A percentile compares a stretch with the other conserved stretches of the same genome.
Evolutionary conservation across 148 eudicot species (phyloP).

Genomic region (Fagopyrum homotropicum): DNA sequence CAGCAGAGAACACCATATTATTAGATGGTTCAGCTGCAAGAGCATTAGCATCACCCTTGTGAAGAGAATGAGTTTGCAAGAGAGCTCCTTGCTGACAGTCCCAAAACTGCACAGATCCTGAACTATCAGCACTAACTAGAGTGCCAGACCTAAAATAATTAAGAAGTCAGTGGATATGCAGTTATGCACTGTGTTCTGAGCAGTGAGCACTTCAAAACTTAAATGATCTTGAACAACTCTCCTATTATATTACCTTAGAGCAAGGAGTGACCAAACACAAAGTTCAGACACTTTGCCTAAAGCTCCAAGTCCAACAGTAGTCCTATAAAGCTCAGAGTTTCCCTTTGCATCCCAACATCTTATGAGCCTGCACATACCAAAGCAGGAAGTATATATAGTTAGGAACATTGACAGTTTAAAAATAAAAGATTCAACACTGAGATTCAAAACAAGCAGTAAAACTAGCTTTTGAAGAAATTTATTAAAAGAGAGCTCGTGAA

Average conservation of each 20-base stretch:
- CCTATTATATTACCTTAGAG: slow-evolving; percentile 45
- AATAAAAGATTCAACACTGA: neutral
- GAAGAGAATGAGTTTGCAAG: slow-evolving; percentile 72
- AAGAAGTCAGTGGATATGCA: neutral
- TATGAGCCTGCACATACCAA: slow-evolving; percentile 48
- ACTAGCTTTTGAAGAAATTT: neutral
- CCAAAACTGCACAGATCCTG: slow-evolving; percentile 94
- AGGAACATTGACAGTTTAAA: neutral
- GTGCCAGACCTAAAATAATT: slow-evolving; percentile 50
- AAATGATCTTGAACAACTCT: neutral
- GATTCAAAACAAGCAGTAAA: neutral
- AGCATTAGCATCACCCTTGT: slow-evolving; percentile 86
- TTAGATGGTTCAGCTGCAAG: slow-evolving; percentile 79
- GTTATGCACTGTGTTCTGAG: neutral
- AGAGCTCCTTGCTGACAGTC: slow-evolving; percentile 79
- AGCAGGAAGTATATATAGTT: neutral
- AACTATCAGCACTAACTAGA: slow-evolving; percentile 92
- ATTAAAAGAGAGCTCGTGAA: neutral
- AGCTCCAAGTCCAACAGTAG: slow-evolving; percentile 87
- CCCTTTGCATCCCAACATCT: slow-evolving; percentile 78
- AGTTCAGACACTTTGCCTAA: slow-evolving; percentile 64
- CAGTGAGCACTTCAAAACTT: neutral
- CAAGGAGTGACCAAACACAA: slow-evolving; percentile 89
- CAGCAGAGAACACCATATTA: slow-evolving; percentile 80
- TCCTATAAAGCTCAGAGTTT: slow-evolving; percentile 60